Evolutionary conservation across 352 stramenopile species (phyloP), one percentile per base, ranked within the genome.

Genomic region (Globisporangium carolinianum): DNA sequence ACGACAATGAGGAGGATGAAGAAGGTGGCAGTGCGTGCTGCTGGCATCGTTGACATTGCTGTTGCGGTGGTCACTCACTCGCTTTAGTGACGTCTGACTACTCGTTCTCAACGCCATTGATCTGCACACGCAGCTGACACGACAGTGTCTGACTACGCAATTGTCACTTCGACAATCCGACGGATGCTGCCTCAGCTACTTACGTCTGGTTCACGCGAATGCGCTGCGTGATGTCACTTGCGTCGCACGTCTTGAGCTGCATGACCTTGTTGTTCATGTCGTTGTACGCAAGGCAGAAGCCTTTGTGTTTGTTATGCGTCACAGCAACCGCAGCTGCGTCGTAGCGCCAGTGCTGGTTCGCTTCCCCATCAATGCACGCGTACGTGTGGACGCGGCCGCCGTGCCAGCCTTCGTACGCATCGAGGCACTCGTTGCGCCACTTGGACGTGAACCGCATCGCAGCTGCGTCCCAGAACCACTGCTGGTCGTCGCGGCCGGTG

Each of bases 261-360:
- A 83, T 47, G 14, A 78, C 41, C 54, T 81, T 83, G 49, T 66
- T 62, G 55, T 36, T 70, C 10, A 73, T 57, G 56, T 67, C 75
- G 61, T 73, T 68, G 54, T 73, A 81, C 4, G 76, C 74, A 18
- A 87, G 62, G 51, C 76, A 87, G 58, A 76, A 80, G 43, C 66
- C 73, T 43, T 35, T 17, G 68, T 86, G 65, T 49, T 62, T 83
- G n/a, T 50, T 53, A 62, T 89, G 75, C 55, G 72, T 71, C 47
- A 89, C 9, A 45, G 76, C 66, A 17, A 76, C 58, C 45, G 60
- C 71, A 32, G 53, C 56, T 14, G 60, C 57, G 61, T 86, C 66
- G 50, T 77, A 86, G 41, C n/a, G 69, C 79, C 79, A 87, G 36
- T 69, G 66, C 62, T 89, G 76, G 64, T 89, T 89, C 38, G 11